Evolutionary conservation across 2,329 filamentous ascomycete species (phyloP).

Genomic region (Epichloe brachyelytri): DNA sequence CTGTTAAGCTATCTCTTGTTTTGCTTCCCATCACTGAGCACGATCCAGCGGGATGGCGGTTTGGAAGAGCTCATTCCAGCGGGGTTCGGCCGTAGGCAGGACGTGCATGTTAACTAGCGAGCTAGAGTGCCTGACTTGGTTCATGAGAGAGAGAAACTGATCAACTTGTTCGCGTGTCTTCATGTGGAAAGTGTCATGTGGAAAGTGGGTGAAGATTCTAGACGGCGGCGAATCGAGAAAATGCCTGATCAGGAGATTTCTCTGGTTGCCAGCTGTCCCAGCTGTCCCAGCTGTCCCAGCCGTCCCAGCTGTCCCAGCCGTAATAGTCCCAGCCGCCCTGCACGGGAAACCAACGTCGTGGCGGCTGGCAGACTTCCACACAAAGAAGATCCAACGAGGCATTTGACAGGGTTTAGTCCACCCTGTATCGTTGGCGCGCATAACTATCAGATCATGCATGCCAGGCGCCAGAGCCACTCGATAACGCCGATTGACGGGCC

Average conservation of each 20-base stretch:
- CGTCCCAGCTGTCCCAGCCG: too few species aligned
- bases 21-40: background rate
- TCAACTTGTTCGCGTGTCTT: too few species aligned
- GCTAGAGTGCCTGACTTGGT: background rate
- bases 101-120: background rate
- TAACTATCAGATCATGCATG: slow-evolving; percentile 7
- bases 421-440: slow-evolving; percentile 9
- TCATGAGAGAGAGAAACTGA: background rate
- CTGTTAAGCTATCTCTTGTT: background rate
- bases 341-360: background rate
- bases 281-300: too few species aligned
- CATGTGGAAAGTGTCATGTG: background rate
- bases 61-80: background rate
- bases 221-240: background rate
- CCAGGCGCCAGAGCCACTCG: background rate
- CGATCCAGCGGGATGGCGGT: background rate
- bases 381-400: background rate
- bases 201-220: background rate
- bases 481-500: too few species aligned
- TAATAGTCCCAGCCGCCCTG: too few species aligned
- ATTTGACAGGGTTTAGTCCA: background rate
- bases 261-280: too few species aligned
- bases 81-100: background rate
- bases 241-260: background rate
- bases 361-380: background rate